Evolutionary conservation across 805 yeast species (phyloP).

Genomic region (Osmozyma mogii): DNA sequence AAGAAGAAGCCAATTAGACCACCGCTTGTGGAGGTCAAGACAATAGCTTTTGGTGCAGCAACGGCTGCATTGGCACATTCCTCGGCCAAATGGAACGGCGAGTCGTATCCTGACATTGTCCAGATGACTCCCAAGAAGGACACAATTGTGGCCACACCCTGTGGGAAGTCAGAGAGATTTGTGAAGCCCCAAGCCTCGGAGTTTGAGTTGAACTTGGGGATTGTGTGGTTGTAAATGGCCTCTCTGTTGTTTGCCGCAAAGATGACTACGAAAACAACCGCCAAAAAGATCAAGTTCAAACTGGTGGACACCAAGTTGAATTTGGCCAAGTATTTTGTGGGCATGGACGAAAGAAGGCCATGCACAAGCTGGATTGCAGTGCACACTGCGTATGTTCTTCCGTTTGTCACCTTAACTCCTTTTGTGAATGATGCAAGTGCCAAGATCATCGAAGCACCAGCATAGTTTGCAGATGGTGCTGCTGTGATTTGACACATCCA

Average conservation of each 20-base stretch:
- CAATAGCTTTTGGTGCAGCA: slow-evolving; percentile 64
- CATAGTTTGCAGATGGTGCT: slow-evolving; percentile 52
- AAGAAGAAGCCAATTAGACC: slow-evolving; percentile 50
- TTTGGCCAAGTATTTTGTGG: slow-evolving; percentile 47
- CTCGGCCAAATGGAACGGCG: slow-evolving; percentile 70
- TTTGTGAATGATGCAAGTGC: slow-evolving; percentile 37
- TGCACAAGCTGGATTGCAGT: slow-evolving; percentile 43
- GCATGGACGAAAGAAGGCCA: slow-evolving; percentile 41
- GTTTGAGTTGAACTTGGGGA: slow-evolving; percentile 43
- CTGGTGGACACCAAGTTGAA: slow-evolving; percentile 44
- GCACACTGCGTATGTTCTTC: slow-evolving; percentile 45
- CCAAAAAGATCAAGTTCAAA: slow-evolving; percentile 41
- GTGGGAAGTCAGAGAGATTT: slow-evolving; percentile 58
- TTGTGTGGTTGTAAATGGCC: slow-evolving; percentile 12
- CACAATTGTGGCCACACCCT: slow-evolving; percentile 50
- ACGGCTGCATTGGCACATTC: slow-evolving; percentile 57
- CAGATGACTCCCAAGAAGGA: slow-evolving; percentile 56
- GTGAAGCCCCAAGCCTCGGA: slow-evolving; percentile 45
- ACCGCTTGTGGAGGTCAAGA: slow-evolving; percentile 47
- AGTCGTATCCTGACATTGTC: slow-evolving; percentile 72
- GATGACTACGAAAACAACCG: slow-evolving; percentile 46
- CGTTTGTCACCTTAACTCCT: slow-evolving; percentile 35
- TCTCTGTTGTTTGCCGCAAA: slow-evolving; percentile 44
- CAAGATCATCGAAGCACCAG: slow-evolving; percentile 49
- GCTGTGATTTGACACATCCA: slow-evolving; percentile 59